A percentile compares a stretch with the other conserved stretches of the same genome.
Conservation (phyloP, 768 basidiomycete species). For the Dacryopinax primogenitus region DNA sequence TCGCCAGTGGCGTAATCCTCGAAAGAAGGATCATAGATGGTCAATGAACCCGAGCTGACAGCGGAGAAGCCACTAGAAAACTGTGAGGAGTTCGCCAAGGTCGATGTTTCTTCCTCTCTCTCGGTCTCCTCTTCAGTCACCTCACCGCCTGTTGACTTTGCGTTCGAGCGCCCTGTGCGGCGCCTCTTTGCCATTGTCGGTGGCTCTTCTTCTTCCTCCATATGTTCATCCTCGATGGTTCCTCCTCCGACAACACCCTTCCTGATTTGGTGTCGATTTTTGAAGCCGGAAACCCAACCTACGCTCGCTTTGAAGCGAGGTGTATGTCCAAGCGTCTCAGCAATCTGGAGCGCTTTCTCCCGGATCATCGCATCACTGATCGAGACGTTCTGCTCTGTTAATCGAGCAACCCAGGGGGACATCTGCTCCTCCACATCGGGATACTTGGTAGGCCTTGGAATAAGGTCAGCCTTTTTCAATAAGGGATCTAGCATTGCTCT, state of each 20-base stretch:
- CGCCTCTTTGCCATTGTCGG: not conserved
- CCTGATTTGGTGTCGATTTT: conserved; percentile 63
- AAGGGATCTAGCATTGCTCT: not conserved
- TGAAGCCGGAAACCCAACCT: conserved; percentile 89
- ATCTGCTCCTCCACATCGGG: conserved; percentile 61
- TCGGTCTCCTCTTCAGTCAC: not conserved
- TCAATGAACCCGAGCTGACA: not conserved
- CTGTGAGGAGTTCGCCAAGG: not conserved
- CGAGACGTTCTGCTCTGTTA: conserved; percentile 30
- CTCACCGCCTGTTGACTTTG: not conserved
- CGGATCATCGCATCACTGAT: conserved; percentile 58
- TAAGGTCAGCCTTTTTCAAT: conserved; percentile 1
- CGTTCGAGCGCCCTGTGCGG: not conserved
- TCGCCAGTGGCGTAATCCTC: not conserved
- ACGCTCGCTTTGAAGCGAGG: conserved; percentile 84
- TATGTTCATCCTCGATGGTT: not conserved
- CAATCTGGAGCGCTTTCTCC: conserved; percentile 55
- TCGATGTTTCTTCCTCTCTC: not conserved
- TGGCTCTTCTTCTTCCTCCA: not conserved
- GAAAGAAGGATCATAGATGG: not conserved
- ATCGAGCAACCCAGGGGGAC: conserved; percentile 43
- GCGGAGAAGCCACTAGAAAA: conserved; percentile 1
- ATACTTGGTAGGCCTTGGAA: conserved; percentile 59
- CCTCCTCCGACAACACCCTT: conserved; percentile 31
- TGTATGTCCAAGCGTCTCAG: conserved; percentile 35